Percentiles rank a stretch among this genome's conserved stretches.
Evolutionary conservation across 176 grass and related monocot species (phyloP).

Genomic region (Oryza glumipatula): DNA sequence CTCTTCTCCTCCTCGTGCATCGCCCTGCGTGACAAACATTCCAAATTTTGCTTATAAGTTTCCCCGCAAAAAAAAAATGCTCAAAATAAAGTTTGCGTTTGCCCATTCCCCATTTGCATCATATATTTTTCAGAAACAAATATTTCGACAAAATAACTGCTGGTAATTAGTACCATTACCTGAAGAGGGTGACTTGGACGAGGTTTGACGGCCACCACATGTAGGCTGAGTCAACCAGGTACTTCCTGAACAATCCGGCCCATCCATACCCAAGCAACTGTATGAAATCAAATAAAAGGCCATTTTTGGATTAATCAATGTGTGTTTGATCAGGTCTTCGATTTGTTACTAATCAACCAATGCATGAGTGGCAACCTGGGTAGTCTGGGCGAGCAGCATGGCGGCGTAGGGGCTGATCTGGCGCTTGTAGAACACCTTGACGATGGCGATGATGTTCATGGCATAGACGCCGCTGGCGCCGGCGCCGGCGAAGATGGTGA

Average conservation of each 20-base stretch:
- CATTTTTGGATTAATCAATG: too few relatives aligned
- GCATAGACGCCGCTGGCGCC: constrained; percentile 62
- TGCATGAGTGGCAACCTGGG: constrained; percentile 38
- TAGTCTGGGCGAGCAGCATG: constrained; percentile 64
- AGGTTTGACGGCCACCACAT: constrained; percentile 93
- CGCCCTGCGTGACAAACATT: constrained; percentile 45
- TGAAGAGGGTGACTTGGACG: constrained; percentile 79
- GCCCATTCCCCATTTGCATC: too few relatives aligned
- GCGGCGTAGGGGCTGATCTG: constrained; percentile 62
- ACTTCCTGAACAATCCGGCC: constrained; percentile 79
- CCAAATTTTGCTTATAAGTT: neutral
- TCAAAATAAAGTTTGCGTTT: neutral
- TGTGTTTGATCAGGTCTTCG: too few relatives aligned
- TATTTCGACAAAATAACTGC: too few relatives aligned
- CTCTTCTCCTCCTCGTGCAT: constrained; percentile 79
- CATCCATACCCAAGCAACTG: constrained; percentile 57
- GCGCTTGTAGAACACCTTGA: constrained; percentile 81
- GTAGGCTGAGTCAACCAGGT: constrained; percentile 81
- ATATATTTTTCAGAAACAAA: too few relatives aligned
- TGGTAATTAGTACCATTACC: constrained; percentile 26
- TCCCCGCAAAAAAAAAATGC: too few relatives aligned
- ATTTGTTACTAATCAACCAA: neutral
- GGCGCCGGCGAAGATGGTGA: constrained; percentile 68
- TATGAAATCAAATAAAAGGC: neutral
- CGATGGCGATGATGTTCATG: constrained; percentile 74